Conservation (phyloP, 176 grass and related monocot genomes). For the Phyllostachys edulis region DNA sequence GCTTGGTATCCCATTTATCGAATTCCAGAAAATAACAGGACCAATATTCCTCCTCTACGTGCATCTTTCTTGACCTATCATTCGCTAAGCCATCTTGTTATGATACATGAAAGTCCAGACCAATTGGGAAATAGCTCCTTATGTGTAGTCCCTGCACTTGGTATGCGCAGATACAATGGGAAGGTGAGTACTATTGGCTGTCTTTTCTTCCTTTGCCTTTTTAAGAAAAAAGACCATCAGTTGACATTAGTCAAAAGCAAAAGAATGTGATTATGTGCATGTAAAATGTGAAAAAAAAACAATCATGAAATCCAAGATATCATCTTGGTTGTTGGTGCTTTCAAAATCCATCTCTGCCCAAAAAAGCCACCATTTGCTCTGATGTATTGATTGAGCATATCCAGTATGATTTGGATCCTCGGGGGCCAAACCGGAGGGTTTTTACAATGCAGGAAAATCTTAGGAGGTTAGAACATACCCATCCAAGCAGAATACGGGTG, state of each 20-base stretch:
- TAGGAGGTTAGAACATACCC: not conserved
- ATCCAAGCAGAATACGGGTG: not conserved
- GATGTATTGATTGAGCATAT: not conserved
- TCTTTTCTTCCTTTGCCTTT: not conserved
- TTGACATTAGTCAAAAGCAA: not conserved
- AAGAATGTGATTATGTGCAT: not conserved
- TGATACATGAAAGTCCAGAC: not conserved
- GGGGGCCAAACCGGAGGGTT: not conserved
- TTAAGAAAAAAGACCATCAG: not conserved
- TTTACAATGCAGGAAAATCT: not conserved
- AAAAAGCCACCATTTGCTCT: not conserved
- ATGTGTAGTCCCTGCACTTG: conserved; percentile 23
- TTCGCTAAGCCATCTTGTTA: conserved; percentile 5
- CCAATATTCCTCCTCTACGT: not conserved
- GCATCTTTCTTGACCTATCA: conserved; percentile 19
- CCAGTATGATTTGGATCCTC: not conserved
- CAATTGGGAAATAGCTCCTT: conserved; percentile 11
- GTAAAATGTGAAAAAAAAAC: not conserved
- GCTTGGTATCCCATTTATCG: conserved; percentile 16
- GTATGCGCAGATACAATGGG: conserved; percentile 21
- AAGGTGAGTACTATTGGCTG: not conserved
- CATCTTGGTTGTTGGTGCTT: not conserved
- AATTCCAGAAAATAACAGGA: conserved; percentile 26
- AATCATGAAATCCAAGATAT: not conserved
- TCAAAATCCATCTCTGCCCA: not conserved